Percentiles rank a stretch among this genome's conserved stretches.
Conservation (phyloP, 75 land plant species). For the Cunninghamia lanceolata region DNA sequence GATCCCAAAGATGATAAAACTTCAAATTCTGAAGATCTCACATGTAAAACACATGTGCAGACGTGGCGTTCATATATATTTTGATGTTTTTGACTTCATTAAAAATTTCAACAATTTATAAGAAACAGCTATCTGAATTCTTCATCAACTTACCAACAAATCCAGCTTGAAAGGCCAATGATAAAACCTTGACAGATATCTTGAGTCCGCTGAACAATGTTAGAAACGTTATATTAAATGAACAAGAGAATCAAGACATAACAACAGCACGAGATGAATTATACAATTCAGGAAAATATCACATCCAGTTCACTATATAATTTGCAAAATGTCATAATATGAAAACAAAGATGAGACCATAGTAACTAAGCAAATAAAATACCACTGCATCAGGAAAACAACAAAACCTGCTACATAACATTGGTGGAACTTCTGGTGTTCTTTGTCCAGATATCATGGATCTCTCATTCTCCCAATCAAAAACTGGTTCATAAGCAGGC, state of each 20-base stretch:
- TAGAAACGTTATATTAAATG: slow-evolving; percentile 4
- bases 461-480: slow-evolving; percentile 95
- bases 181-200: slow-evolving; percentile 83
- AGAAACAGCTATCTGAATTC: neutral
- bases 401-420: slow-evolving; percentile 48
- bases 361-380: slow-evolving; percentile 1
- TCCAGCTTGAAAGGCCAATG: slow-evolving; percentile 88
- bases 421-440: slow-evolving; percentile 54
- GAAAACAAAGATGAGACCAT: neutral
- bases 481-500: slow-evolving; percentile 95
- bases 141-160: slow-evolving; percentile 65
- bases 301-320: neutral
- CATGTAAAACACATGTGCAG: neutral
- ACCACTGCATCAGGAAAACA: neutral
- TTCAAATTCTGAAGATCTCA: neutral
- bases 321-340: neutral
- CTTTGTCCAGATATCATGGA: slow-evolving; percentile 83
- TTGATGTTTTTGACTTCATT: neutral
- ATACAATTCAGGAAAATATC: neutral
- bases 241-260: neutral
- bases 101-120: neutral
- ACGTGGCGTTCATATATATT: neutral
- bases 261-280: neutral
- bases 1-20: neutral
- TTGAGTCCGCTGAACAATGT: slow-evolving; percentile 64